Base-by-base conservation (phyloP, 345 rosid species). In the Populus euphratica region DNA sequence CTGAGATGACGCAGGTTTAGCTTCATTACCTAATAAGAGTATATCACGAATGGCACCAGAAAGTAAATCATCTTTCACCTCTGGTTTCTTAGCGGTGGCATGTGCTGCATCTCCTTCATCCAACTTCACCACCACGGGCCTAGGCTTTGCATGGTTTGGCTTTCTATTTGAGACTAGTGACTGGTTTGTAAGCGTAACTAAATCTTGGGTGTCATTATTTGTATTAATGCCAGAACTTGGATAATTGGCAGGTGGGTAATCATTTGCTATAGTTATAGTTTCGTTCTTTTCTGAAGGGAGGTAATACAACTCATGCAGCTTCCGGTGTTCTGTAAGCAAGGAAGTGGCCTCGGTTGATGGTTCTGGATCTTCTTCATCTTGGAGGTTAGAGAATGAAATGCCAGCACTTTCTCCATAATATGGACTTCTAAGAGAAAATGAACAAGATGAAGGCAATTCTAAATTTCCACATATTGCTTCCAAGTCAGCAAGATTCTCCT, bases 121-220 rank as follows among this genome's bases (percentile, higher is more conserved):
- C 80, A 96, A 88, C 86, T 89, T 89, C 76, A 96, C 97, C 67
- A 96, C 97, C 72, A 94, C 95, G 68, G 99, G 98, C 88, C 99
- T 92, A 25, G 89, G 87, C 79, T 96, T 96, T 33, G 86, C 84
- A 73, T 81, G 81, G 78, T 79, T 90, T 44, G 84, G 73, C 81
- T 89, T 96, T 78, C 83, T 90, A 85, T 86, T 89, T 13, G 86
- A 80, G 65, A 78, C 77, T 54, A 91, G 84, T 23, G 93, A 90
- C 72, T 89, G 89, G 50, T 78, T 87, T 0, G 92, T 80, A 73
- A 92, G 87, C 81, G 84, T 87, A 72, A 79, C 83, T 38, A 90
- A 85, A 84, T 85, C 88, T 68, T 79, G 81, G 5, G 85, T 73
- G 69, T 85, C 84, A 77, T 88, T 86, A 47, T 69, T 77, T 79